These are phyloP conservation scores for Teratosphaeria gauchensis DNA, from an alignment of 2,329 filamentous ascomycete species.

Conservation along the genomic window DNA sequence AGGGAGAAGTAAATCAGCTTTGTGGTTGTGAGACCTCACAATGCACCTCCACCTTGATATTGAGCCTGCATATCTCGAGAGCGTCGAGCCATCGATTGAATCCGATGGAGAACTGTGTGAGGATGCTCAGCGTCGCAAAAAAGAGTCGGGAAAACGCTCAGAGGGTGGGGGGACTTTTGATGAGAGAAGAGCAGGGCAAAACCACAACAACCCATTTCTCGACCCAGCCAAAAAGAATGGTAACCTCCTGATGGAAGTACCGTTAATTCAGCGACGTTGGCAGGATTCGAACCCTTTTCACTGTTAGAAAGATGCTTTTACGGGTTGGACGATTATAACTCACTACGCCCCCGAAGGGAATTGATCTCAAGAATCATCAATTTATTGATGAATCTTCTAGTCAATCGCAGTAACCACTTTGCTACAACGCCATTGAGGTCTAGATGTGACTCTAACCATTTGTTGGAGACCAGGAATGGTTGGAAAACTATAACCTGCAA, in stretches of 20 bases:
- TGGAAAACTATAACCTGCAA: not conserved
- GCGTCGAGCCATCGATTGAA: too few relatives aligned
- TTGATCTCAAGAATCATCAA: slow-evolving; percentile 13
- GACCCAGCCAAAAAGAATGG: not conserved
- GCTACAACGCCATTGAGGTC: slow-evolving; percentile 12
- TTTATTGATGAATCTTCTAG: slow-evolving; percentile 10
- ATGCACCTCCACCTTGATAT: too few relatives aligned
- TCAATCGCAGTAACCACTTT: slow-evolving; percentile 21
- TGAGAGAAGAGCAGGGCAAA: too few relatives aligned
- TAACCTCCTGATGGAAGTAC: too few relatives aligned
- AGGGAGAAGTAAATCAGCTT: too few relatives aligned
- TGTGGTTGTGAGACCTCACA: too few relatives aligned
- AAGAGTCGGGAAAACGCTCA: too few relatives aligned
- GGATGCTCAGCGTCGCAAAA: too few relatives aligned
- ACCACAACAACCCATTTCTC: too few relatives aligned
- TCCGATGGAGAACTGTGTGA: too few relatives aligned
- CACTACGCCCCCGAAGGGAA: slow-evolving; percentile 19
- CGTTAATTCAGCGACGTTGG: slow-evolving; percentile 9
- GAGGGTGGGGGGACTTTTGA: too few relatives aligned
- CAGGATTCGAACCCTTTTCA: slow-evolving; percentile 16
- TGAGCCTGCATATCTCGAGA: too few relatives aligned
- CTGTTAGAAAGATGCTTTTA: not conserved
- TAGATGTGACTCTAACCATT: not conserved
- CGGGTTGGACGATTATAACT: not conserved
- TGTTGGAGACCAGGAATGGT: not conserved